Percentiles rank a stretch among this genome's conserved stretches.
These are phyloP conservation scores for Claviceps spartinae DNA, from an alignment of 2,329 filamentous ascomycete species.

Conservation along the genomic window DNA sequence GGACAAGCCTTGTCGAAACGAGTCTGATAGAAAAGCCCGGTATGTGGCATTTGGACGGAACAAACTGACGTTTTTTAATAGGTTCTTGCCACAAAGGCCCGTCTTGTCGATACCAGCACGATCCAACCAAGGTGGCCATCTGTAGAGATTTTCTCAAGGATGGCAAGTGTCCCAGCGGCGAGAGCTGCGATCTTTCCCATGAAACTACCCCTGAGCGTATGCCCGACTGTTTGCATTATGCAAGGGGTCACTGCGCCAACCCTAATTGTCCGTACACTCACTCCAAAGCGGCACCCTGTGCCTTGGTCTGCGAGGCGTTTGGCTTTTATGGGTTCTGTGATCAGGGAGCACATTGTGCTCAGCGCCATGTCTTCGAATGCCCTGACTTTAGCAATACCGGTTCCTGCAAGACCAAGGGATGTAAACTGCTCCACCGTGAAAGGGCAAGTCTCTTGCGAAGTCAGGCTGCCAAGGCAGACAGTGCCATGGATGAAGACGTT, in stretches of 20 bases:
- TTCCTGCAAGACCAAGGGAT: conserved; percentile 65
- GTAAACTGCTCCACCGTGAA: conserved; percentile 77
- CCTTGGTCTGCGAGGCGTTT: conserved; percentile 73
- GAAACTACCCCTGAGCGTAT: conserved; percentile 70
- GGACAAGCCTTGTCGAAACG: conserved; percentile 8
- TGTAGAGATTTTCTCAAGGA: conserved; percentile 81
- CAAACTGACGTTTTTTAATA: conserved; percentile 38
- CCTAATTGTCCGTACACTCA: conserved; percentile 77
- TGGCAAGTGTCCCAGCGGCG: conserved; percentile 62
- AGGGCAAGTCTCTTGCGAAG: conserved; percentile 68
- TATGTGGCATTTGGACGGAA: conserved; percentile 23
- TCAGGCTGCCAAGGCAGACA: conserved; percentile 38
- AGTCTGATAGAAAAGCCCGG: conserved; percentile 14
- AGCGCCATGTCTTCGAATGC: conserved; percentile 85
- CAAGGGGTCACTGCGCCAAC: conserved; percentile 82
- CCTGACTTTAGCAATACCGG: conserved; percentile 91
- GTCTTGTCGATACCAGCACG: conserved; percentile 68
- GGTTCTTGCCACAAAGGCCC: conserved; percentile 78
- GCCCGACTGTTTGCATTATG: conserved; percentile 79
- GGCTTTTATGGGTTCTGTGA: conserved; percentile 81
- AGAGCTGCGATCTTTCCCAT: conserved; percentile 83
- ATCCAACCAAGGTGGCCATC: conserved; percentile 73
- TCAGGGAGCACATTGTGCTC: conserved; percentile 60
- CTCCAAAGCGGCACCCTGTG: conserved; percentile 60
- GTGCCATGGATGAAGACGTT: conserved; percentile 47